Evolutionary conservation across 1,284 basidiomycete species (phyloP).

Genomic region (Ustanciosporium gigantosporum): DNA sequence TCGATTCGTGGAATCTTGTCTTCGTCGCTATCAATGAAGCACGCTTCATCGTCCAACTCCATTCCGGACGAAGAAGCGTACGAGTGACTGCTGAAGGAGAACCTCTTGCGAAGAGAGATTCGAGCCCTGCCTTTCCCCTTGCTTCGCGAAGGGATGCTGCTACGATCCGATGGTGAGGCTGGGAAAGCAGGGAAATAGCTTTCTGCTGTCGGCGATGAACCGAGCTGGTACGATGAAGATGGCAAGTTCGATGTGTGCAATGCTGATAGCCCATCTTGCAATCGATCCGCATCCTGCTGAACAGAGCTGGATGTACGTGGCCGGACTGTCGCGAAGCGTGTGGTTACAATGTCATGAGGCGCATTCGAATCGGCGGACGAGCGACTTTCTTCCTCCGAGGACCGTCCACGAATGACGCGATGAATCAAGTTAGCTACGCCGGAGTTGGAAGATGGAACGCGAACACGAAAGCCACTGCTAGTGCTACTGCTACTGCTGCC

Average conservation of each 20-base stretch:
- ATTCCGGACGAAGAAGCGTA: slow-evolving; percentile 1
- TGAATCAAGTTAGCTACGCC: neutral
- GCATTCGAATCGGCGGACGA: no score
- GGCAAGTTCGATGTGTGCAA: no score
- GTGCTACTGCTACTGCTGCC: no score
- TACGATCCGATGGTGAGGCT: neutral
- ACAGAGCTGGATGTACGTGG: no score
- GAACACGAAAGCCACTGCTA: no score
- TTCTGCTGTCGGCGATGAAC: slow-evolving; percentile 4
- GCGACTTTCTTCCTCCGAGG: no score
- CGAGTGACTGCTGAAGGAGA: slow-evolving; percentile 8
- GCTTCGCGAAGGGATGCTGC: neutral
- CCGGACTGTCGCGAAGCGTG: no score
- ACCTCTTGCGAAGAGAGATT: slow-evolving; percentile 1
- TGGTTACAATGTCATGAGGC: no score
- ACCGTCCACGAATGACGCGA: neutral
- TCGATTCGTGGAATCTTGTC: slow-evolving; percentile 13
- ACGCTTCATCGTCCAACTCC: slow-evolving; percentile 8
- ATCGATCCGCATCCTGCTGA: no score
- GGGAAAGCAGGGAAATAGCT: slow-evolving; percentile 4
- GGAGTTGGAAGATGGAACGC: no score
- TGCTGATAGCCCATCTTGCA: no score
- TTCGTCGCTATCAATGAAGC: slow-evolving; percentile 12
- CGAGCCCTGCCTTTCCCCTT: neutral
- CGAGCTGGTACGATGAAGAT: no score